phyloP scores from a whole-genome alignment of 352 stramenopile species.

The Globisporangium paroecandrum region DNA sequence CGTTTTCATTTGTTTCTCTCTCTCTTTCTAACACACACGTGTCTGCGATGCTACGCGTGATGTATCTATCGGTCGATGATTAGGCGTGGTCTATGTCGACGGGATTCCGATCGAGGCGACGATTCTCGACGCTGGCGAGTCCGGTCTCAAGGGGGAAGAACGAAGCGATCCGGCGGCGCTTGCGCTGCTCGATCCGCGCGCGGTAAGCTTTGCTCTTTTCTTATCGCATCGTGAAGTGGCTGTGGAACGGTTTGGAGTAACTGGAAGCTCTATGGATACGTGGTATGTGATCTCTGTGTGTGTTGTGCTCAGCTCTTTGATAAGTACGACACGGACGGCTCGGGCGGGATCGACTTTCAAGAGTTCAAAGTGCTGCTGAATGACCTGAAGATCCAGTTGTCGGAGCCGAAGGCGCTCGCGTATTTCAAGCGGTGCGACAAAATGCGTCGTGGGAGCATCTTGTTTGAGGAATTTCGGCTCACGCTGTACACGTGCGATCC shows the following conservation, averaged over 20 bases:
- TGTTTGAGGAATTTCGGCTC: slow-evolving; percentile 78
- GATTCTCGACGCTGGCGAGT: slow-evolving; percentile 47
- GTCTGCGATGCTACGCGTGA: not conserved
- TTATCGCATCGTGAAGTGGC: too few species aligned
- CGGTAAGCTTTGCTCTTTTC: slow-evolving; percentile 24
- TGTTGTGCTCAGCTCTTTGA: slow-evolving; percentile 56
- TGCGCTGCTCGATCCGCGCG: slow-evolving; percentile 43
- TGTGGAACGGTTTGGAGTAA: too few species aligned
- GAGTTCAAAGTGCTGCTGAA: slow-evolving; percentile 73
- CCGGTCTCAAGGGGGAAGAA: slow-evolving; percentile 35
- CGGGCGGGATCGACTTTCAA: slow-evolving; percentile 70
- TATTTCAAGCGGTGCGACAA: slow-evolving; percentile 83
- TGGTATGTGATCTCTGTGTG: too few species aligned
- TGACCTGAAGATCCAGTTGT: slow-evolving; percentile 55
- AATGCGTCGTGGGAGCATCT: slow-evolving; percentile 55
- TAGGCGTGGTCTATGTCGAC: slow-evolving; percentile 69
- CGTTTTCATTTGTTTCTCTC: not conserved
- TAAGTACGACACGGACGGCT: slow-evolving; percentile 78
- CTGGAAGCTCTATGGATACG: too few species aligned
- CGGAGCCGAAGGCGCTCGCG: slow-evolving; percentile 63
- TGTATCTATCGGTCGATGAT: not conserved
- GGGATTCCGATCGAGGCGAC: slow-evolving; percentile 69
- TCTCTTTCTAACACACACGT: not conserved
- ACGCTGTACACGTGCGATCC: slow-evolving; percentile 79
- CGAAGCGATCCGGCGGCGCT: slow-evolving; percentile 38